These are phyloP conservation scores for Puccinia sorghi DNA, from an alignment of 1,284 basidiomycete species.

Conservation along the genomic window DNA sequence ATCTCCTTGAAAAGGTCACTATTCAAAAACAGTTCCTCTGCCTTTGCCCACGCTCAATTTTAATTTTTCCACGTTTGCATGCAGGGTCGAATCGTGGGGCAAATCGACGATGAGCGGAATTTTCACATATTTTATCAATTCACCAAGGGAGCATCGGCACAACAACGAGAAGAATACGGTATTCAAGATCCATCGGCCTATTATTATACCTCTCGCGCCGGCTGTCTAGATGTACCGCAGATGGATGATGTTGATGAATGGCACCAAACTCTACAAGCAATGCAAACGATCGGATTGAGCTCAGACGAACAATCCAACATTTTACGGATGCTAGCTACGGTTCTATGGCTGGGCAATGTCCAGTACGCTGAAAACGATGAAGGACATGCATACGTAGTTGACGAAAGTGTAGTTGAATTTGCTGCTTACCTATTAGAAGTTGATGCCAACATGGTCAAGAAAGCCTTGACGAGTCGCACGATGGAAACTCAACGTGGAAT, in stretches of 20 bases:
- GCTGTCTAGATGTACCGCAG: constrained; percentile 85
- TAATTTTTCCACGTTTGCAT: constrained; percentile 9
- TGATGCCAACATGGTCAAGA: constrained; percentile 75
- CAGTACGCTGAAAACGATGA: constrained; percentile 85
- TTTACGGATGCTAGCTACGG: constrained; percentile 84
- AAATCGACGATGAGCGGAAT: constrained; percentile 93
- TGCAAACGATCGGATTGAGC: constrained; percentile 86
- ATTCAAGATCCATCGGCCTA: constrained; percentile 97
- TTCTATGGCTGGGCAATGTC: constrained; percentile 96
- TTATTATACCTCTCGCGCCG: constrained; percentile 85
- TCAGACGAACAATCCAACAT: constrained; percentile 86
- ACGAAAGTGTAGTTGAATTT: constrained; percentile 90
- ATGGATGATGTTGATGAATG: constrained; percentile 90
- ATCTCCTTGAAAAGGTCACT: constrained; percentile 82
- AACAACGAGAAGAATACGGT: constrained; percentile 89
- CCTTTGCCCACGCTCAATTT: constrained; percentile 1
- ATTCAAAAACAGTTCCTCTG: not conserved
- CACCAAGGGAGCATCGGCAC: constrained; percentile 86
- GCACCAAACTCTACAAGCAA: constrained; percentile 85
- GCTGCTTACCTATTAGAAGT: constrained; percentile 91
- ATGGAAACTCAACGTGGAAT: constrained; percentile 82
- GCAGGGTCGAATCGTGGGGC: constrained; percentile 85
- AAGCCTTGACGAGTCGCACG: constrained; percentile 79
- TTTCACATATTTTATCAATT: constrained; percentile 99
- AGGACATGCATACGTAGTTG: constrained; percentile 78